Evolutionary conservation across 805 yeast genomes (phyloP), one percentile per base, ranked within the genome.

Genomic region (Kuraishia ogatae): DNA sequence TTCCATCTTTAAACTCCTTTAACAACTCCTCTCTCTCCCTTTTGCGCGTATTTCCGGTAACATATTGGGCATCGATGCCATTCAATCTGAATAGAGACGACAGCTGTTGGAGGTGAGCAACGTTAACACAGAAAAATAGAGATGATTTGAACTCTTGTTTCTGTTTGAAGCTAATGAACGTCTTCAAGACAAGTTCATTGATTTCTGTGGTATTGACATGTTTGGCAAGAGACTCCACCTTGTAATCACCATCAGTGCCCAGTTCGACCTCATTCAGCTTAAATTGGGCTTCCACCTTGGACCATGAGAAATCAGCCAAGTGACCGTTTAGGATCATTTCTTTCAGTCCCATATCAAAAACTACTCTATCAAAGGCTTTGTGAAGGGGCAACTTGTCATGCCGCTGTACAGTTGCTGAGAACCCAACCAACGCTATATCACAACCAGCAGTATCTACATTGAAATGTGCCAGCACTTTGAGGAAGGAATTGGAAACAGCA

Each of bases 321-420:
- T 88, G 89, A 6, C 83, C 82, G 48, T 81, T 83, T 24, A 72
- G 64, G 21, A 93, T 81, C 87, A 92, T 82, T 26, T 83, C 82
- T 19, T 78, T 63, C 22, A 90, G 73, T 7, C 76, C 82, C 60
- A 85, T 75, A 62, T 88, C 88, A 62, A 76, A 91, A 0, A 85
- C 92, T 26, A 92, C 79, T 56, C 87, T 78, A 60, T 92, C 93
- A 67, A 90, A 82, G 0, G 81, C 81, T 20, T 69, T 62, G 13
- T 80, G 77, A 50, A 93, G 68, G 0, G 84, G 76, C 54, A 75
- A 71, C 4, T 80, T 82, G 66, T 92, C 98, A n/a, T 81, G 80
- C 55, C 98, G 70, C 61, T 82, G 83, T 64, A 92, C 68, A 0
- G 98, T 92, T 0, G 97, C 98, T 15, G 96, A 85, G 60, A 93